Conservation (phyloP, 208 protist genomes). For the Wallacemonas sp. region DNA sequence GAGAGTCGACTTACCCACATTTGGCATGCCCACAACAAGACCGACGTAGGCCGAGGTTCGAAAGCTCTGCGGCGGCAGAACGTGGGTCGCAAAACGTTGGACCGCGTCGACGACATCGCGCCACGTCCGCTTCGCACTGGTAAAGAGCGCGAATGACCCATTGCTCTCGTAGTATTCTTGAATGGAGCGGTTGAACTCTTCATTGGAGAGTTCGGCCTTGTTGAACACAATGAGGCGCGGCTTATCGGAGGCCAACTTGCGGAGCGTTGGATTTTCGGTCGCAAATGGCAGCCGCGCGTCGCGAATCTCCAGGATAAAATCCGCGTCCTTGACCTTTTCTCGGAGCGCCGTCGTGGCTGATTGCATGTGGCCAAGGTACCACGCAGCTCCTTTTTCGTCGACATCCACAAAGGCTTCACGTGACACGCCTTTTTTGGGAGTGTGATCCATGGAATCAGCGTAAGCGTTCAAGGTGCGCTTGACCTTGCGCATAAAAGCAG, state of each 20-base stretch:
- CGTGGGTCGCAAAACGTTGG: conserved; percentile 76
- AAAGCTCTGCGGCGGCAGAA: conserved; percentile 61
- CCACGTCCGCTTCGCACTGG: conserved; percentile 76
- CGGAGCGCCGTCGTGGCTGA: conserved; percentile 47
- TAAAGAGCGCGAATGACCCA: conserved; percentile 81
- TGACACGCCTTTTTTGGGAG: conserved; percentile 51
- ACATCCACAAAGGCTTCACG: conserved; percentile 90
- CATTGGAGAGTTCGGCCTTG: conserved; percentile 92
- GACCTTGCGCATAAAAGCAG: conserved; percentile 86
- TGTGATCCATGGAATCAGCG: conserved; percentile 69
- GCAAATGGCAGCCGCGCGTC: conserved; percentile 91
- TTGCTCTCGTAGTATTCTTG: conserved; percentile 80
- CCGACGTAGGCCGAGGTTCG: conserved; percentile 78
- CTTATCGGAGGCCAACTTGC: conserved; percentile 46
- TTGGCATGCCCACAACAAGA: conserved; percentile 94
- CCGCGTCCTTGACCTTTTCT: conserved; percentile 81
- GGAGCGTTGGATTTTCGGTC: conserved; percentile 84
- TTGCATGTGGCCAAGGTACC: conserved; percentile 91
- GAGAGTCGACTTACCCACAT: conserved; percentile 95
- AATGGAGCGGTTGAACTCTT: conserved; percentile 76
- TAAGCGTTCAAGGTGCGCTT: conserved; percentile 82
- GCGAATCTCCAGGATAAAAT: conserved; percentile 93
- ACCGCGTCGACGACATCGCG: conserved; percentile 78
- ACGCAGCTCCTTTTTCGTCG: conserved; percentile 82
- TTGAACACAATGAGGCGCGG: conserved; percentile 91